phyloP scores from a whole-genome alignment of 208 protist species.

The Trichomonas gallinae region DNA sequence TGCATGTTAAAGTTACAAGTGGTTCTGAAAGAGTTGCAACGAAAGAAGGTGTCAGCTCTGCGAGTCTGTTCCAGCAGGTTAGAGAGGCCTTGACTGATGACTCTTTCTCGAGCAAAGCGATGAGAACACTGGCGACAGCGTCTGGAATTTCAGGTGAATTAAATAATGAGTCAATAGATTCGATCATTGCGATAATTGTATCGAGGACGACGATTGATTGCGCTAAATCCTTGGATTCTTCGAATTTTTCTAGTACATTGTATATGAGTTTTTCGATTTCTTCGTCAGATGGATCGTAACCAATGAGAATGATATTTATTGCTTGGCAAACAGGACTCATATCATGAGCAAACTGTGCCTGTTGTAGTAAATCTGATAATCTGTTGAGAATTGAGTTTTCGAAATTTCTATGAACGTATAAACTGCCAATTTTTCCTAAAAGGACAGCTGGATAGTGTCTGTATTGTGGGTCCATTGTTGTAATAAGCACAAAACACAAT shows the following conservation, averaged over 20 bases:
- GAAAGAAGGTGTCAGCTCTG: not conserved
- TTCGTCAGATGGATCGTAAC: not conserved
- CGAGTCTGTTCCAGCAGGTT: not conserved
- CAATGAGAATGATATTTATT: not conserved
- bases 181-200: not conserved
- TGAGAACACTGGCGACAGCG: not conserved
- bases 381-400: not conserved
- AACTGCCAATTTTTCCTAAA: not conserved
- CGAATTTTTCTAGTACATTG: not conserved
- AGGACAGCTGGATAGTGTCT: not conserved
- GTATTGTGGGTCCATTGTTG: not conserved
- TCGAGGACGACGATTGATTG: not conserved
- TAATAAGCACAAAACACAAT: not conserved
- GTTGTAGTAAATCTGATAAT: not conserved
- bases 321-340: not conserved
- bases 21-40: not conserved
- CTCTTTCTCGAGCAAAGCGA: not conserved
- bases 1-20: not conserved
- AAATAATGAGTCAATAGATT: not conserved
- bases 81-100: not conserved
- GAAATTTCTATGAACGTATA: not conserved
- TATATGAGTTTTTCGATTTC: not conserved
- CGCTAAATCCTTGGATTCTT: not conserved
- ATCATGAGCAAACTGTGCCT: not conserved
- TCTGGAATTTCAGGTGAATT: not conserved